Evolutionary conservation across 768 basidiomycete species (phyloP), one percentile per base, ranked within the genome.

Genomic region (Suillus subluteus): DNA sequence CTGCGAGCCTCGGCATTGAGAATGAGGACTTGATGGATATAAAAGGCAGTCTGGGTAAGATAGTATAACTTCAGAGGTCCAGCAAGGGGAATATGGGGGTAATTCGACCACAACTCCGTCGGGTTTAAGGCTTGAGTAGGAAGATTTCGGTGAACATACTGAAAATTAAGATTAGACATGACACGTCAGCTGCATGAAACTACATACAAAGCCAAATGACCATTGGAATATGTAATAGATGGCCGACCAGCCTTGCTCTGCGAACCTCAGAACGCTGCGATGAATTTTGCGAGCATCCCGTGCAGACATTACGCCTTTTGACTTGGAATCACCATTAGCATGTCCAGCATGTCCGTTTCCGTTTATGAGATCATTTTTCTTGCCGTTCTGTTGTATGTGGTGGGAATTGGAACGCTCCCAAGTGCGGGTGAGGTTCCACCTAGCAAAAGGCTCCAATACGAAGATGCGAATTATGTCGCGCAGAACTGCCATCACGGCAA

Each of bases 161-260:
- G 66, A 32, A 41, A 37, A 69, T 44, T 44, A 37, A 56, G 30
- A 9, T 61, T 74, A 66, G 71, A 68, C 41, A 35, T 59, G 64
- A 26, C 65, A 62, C 48, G 68, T 43, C 61, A 56, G 54, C 69
- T 64, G 41, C 55, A 62, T 21, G 54, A 68, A 68, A 65, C 68
- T n/a, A 89, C 96, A 78, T 74, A 97, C 97, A 69, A 94, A 70
- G 37, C 97, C 97, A 75, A 88, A 88, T 26, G 77, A 77, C 86
- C 92, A 97, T 70, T 90, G 91, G 2, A 86, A 65, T 48, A 87
- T 80, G 74, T 93, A 95, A 78, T 97, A 99, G 59, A 94, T 78
- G 55, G 89, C 83, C 43, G 88, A 88, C 94, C 95, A 99, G 65
- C 95, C 92, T 79, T 99, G 98, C 77, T 99, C 98, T 3, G 95